Conservation (phyloP, 2,329 filamentous ascomycete genomes). For the Tympanopsis confertula region DNA sequence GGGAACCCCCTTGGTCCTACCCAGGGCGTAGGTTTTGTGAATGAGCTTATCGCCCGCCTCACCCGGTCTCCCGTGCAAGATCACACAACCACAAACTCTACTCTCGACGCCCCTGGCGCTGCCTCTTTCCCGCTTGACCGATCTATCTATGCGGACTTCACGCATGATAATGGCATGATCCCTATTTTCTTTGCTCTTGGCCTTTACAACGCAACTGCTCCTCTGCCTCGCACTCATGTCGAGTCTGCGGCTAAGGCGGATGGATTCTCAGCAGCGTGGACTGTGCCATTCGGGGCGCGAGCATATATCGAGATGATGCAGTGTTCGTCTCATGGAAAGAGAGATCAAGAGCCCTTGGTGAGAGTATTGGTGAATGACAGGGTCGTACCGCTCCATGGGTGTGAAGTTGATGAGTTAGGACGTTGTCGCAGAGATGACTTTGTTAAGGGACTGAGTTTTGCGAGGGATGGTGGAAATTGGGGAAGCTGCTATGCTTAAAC, state of each 20-base stretch:
- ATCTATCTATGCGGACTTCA: not conserved
- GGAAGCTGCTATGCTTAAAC: not conserved
- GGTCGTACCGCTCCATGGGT: not conserved
- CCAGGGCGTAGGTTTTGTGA: not conserved
- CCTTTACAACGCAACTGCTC: not conserved
- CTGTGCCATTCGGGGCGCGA: not conserved
- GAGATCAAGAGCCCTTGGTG: not conserved
- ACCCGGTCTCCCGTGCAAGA: not conserved
- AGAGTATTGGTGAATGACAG: not conserved
- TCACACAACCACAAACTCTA: not conserved
- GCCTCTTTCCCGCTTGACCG: not conserved
- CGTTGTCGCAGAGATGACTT: not conserved
- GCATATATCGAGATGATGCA: slow-evolving; percentile 1
- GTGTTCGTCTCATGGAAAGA: not conserved
- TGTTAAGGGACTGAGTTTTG: not conserved
- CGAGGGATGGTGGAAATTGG: slow-evolving; percentile 1
- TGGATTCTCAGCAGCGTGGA: not conserved
- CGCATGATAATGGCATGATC: slow-evolving; percentile 1
- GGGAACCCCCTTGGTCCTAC: not conserved
- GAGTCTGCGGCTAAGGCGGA: not conserved
- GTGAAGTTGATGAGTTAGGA: not conserved
- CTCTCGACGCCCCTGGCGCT: not conserved
- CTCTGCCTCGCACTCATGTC: not conserved
- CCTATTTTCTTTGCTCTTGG: not conserved
- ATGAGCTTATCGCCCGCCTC: not conserved